Conservation (phyloP, 106 monocot species). For the Alisma plantagoaquatica region DNA sequence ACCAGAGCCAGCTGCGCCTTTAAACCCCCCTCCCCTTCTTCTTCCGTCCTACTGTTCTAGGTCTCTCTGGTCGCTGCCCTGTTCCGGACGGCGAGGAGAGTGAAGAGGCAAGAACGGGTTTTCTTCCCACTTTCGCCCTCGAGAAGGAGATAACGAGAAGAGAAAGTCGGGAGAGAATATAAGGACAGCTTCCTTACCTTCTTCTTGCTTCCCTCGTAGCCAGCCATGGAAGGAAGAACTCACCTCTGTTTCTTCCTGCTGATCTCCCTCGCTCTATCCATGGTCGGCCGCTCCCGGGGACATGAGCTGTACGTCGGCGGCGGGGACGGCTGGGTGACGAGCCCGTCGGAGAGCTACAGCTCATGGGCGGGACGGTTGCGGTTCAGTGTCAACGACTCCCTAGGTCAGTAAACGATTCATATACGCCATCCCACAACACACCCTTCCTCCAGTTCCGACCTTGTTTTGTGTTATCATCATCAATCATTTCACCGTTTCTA, state of each 20-base stretch:
- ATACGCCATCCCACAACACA: too few relatives aligned
- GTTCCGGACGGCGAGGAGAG: too few relatives aligned
- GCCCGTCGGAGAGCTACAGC: constrained; percentile 1
- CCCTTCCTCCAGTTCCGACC: not conserved
- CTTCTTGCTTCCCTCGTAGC: too few relatives aligned
- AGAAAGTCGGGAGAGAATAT: too few relatives aligned
- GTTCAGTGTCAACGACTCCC: constrained; percentile 1
- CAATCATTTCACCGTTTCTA: not conserved
- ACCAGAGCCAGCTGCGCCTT: too few relatives aligned
- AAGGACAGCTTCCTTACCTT: too few relatives aligned
- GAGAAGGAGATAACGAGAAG: too few relatives aligned
- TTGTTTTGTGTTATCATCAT: not conserved
- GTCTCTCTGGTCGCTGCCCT: too few relatives aligned
- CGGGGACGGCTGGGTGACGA: constrained; percentile 2
- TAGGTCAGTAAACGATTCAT: constrained; percentile 3
- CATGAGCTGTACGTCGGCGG: constrained; percentile 7
- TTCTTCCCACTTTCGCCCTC: too few relatives aligned
- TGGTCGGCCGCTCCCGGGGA: not conserved
- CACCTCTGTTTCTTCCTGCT: not conserved
- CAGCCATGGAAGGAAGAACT: not conserved
- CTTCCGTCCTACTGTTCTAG: too few relatives aligned
- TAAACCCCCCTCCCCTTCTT: too few relatives aligned
- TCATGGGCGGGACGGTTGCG: constrained; percentile 1
- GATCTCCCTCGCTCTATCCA: not conserved
- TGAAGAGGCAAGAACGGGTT: too few relatives aligned